phyloP scores from a whole-genome alignment of 192 early-diverging fungal species.

The Endogone sp. region DNA sequence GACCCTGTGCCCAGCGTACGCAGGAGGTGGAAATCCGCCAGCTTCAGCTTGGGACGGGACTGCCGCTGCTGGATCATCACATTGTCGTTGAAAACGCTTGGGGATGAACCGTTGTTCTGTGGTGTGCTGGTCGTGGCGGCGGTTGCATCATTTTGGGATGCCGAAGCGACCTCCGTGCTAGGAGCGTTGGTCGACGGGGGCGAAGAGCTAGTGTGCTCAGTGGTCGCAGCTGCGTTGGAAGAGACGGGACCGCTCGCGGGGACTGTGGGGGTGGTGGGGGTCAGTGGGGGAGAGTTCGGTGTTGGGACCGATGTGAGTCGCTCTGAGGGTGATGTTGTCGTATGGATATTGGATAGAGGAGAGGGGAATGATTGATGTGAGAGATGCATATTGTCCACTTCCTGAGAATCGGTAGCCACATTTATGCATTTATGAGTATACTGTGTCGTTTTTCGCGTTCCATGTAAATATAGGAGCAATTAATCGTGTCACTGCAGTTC shows the following conservation, averaged over 20 bases:
- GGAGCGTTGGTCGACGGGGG: not conserved
- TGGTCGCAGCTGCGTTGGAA: not conserved
- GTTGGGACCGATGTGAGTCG: not conserved
- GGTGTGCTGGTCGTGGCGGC: not conserved
- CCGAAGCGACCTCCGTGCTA: not conserved
- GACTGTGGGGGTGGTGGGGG: not conserved
- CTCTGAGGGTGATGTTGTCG: not conserved
- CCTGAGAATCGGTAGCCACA: not conserved
- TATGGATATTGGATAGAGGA: not conserved
- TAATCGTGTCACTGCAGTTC: no score
- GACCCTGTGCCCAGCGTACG: constrained; percentile 94
- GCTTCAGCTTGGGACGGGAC: constrained; percentile 47
- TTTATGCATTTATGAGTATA: no score
- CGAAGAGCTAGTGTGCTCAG: not conserved
- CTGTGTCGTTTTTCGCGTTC: no score
- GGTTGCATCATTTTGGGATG: no score
- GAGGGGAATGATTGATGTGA: not conserved
- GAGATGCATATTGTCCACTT: not conserved
- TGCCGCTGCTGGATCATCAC: constrained; percentile 24
- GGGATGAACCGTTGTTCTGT: not conserved
- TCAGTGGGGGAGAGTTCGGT: not conserved
- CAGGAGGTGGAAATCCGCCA: constrained; percentile 79
- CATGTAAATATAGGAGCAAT: no score
- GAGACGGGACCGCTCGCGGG: not conserved
- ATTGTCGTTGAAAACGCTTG: constrained; percentile 25